Percentiles rank a stretch among this genome's conserved stretches.
phyloP scores from a whole-genome alignment of 2,329 filamentous ascomycete genomes.

The Ascochyta koolunga region DNA sequence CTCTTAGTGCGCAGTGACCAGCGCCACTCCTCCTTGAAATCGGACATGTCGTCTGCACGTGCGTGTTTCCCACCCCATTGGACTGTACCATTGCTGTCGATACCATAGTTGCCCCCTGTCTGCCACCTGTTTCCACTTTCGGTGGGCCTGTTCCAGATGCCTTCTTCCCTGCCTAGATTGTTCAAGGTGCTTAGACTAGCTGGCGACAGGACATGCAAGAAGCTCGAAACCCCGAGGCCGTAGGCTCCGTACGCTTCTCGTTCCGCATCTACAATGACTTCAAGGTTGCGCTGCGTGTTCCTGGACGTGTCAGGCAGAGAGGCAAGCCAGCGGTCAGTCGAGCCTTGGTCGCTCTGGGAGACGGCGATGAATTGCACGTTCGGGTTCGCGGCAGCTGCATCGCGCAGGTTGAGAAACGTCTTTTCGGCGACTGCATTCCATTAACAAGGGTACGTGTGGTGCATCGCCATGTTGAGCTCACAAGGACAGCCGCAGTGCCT shows the following conservation, averaged over 20 bases:
- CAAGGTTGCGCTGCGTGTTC: slow-evolving; percentile 58
- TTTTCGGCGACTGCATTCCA: slow-evolving; percentile 67
- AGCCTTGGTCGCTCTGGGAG: slow-evolving; percentile 41
- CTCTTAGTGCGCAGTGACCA: slow-evolving; percentile 12
- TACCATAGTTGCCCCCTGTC: slow-evolving; percentile 68
- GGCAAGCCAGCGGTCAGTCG: slow-evolving; percentile 44
- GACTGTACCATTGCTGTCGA: slow-evolving; percentile 60
- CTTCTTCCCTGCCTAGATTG: slow-evolving; percentile 64
- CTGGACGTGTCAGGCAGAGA: slow-evolving; percentile 29
- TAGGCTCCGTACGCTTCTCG: slow-evolving; percentile 67
- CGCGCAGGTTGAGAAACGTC: slow-evolving; percentile 54
- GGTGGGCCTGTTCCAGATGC: slow-evolving; percentile 69
- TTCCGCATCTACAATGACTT: slow-evolving; percentile 65
- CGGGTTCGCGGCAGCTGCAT: slow-evolving; percentile 30
- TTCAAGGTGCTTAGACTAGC: slow-evolving; percentile 63
- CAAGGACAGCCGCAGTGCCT: slow-evolving; percentile 78
- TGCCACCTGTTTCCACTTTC: slow-evolving; percentile 74
- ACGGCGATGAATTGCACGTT: slow-evolving; percentile 43
- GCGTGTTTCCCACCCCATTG: slow-evolving; percentile 58
- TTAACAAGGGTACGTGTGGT: background rate
- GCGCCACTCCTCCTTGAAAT: slow-evolving; percentile 58
- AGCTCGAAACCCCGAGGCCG: slow-evolving; percentile 67
- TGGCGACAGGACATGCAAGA: slow-evolving; percentile 68
- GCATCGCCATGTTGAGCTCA: slow-evolving; percentile 47
- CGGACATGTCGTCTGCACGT: slow-evolving; percentile 60